phyloP scores from a whole-genome alignment of 2,329 filamentous ascomycete genomes.

The Stachybotrys chlorohalonatus region DNA sequence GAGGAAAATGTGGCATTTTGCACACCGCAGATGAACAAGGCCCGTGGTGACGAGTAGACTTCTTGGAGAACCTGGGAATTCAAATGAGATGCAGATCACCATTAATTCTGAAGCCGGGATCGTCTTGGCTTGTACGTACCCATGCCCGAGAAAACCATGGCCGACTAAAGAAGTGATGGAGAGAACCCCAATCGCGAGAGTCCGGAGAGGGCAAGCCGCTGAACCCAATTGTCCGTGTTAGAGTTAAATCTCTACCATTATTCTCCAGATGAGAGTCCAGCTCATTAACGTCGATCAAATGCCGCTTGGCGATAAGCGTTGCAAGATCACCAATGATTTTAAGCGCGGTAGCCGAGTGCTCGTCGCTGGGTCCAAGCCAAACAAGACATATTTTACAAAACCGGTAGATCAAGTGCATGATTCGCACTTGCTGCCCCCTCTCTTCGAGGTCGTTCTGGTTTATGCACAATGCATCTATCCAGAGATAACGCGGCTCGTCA shows the following conservation, averaged over 20 bases:
- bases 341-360: neutral
- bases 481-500: neutral
- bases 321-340: neutral
- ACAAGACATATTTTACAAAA: neutral
- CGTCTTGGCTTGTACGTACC: neutral
- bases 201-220: neutral
- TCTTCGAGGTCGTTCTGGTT: neutral
- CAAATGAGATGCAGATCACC: neutral
- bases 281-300: neutral
- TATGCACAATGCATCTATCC: neutral
- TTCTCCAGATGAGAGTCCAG: neutral
- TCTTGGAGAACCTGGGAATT: neutral
- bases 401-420: neutral
- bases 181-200: neutral
- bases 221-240: neutral
- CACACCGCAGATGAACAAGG: neutral
- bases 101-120: neutral
- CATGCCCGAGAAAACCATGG: neutral
- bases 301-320: neutral
- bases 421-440: neutral
- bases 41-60: neutral
- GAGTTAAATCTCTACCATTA: neutral
- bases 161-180: neutral
- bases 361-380: neutral
- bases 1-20: neutral